Evolutionary conservation across 495 filamentous ascomycete species (phyloP), one percentile per base, ranked within the genome.

Genomic region (Penicillium nucicola): DNA sequence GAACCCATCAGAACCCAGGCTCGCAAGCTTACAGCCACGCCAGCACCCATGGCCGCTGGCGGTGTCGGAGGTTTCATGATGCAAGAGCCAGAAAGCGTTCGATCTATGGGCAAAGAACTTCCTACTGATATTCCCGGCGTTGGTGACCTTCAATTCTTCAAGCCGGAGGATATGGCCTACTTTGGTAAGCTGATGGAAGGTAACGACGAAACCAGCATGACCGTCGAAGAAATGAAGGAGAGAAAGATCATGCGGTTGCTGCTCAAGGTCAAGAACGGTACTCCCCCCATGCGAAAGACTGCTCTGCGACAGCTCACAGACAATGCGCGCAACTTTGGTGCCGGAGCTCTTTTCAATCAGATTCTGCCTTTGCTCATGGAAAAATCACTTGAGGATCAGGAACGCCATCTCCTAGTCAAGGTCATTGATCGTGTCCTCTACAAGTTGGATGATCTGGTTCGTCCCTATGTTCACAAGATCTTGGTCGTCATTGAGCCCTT

Each of bases 251-350:
- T 97, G 92, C 77, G 95, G 44, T 78, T 99, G 38, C 76, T 99
- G 33, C 76, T 99, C 45, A 99, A 97, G 72, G 92, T 99, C 75
- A 99, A 99, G 82, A 99, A 99, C 66, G 95, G 95, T 50, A 97
- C 95, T 25, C 95, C 95, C 40, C 92, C 95, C 2, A 97, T 97
- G 95, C 80, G 95, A 71, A 99, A 99, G 79, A 97, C 95, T 36
- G 95, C 95, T n/a, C 81, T 99, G 52, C 86, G 95, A 68, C 95
- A 97, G 63, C 82, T 99, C 43, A 99, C 95, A 20, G 95, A 99
- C 64, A 97, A 97, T 67, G 95, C 95, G 32, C 85, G 92, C 15
- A 90, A 96, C 72, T 97, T 99, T 64, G 95, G 95, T 38, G 91
- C 95, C 28, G 92, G 90, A 0, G 80, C 95, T 23, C 80, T 97